Base-by-base conservation (phyloP, 768 basidiomycete species). In the Boletellus sp. region DNA sequence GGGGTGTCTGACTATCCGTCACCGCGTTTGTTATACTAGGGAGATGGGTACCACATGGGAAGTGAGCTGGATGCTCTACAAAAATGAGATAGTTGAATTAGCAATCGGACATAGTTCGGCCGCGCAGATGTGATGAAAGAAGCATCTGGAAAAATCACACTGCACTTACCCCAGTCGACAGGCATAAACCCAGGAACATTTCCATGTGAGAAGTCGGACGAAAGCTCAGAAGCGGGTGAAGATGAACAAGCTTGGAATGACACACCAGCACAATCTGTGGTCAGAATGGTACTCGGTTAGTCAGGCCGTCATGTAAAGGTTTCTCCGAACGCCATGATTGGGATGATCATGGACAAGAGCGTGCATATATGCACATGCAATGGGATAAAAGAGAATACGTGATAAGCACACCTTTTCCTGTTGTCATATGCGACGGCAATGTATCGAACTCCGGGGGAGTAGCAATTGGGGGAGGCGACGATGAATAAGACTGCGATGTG, bases 111-210 rank as follows among this genome's bases (percentile, higher is more conserved):
- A n/a, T n/a, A n/a, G n/a, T n/a, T n/a, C n/a, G n/a, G 42, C 12
- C 16, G 24, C 15, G n/a, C 9, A n/a, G 9, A 8, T 34, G 19
- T 11, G 7, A 32, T 33, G 13, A 3, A 24, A 23, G 23, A 45
- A 22, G 7, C 10, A 22, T 43, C 32, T 26, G 22, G 4, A 35
- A 26, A 23, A 26, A 35, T 34, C 11, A 19, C 6, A n/a, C 12
- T 37, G 33, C 6, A 45, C 56, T 42, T 20, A 54, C 63, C 51
- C 60, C 60, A 55, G 34, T 53, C 22, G 17, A 36, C 54, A 22
- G 53, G 50, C 0, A 16, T 26, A 15, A 62, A 39, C n/a, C 41
- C 22, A 17, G 40, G 48, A 0, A 20, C 13, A 19, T 31, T n/a
- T 5, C 19, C 9, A 34, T 28, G 34, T 41, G 50, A 23, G n/a